These are phyloP conservation scores for Elongisporangium anandrum DNA, from an alignment of 352 stramenopile genomes.

Conservation along the genomic window DNA sequence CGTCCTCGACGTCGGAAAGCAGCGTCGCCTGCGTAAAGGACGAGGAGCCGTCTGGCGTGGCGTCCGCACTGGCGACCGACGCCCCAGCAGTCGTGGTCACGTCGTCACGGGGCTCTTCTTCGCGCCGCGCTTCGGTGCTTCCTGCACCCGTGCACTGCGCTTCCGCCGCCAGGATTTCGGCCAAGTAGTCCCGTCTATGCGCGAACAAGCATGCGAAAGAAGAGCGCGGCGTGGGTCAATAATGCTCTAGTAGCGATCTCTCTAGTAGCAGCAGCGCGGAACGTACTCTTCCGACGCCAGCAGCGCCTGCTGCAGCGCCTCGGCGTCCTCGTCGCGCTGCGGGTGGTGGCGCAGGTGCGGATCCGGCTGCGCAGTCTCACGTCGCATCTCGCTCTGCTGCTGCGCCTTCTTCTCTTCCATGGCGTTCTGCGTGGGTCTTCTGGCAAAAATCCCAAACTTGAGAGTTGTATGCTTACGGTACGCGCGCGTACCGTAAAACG, in stretches of 20 bases:
- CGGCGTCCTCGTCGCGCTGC: constrained; percentile 62
- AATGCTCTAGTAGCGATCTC: too few relatives aligned
- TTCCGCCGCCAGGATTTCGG: constrained; percentile 68
- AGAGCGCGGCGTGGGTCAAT: too few relatives aligned
- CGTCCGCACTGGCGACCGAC: not conserved
- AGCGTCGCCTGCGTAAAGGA: not conserved
- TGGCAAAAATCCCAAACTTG: not conserved
- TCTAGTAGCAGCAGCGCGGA: not conserved
- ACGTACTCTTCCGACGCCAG: constrained; percentile 56
- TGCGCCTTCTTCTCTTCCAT: not conserved
- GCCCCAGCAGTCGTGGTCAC: not conserved
- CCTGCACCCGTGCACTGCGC: constrained; percentile 5
- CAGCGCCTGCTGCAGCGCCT: constrained; percentile 62
- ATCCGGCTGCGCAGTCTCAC: constrained; percentile 7
- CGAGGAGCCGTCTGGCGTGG: not conserved
- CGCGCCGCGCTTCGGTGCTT: constrained; percentile 6
- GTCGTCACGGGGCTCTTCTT: constrained; percentile 8
- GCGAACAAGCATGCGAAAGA: constrained; percentile 2
- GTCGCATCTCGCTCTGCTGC: constrained; percentile 3
- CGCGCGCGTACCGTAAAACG: not conserved
- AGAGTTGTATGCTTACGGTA: not conserved
- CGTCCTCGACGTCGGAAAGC: constrained; percentile 5
- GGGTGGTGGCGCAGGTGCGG: constrained; percentile 2
- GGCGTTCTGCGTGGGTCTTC: not conserved
- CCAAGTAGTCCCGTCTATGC: constrained; percentile 57